phyloP scores from a whole-genome alignment of 345 rosid genomes.

The Dimocarpus longan region DNA sequence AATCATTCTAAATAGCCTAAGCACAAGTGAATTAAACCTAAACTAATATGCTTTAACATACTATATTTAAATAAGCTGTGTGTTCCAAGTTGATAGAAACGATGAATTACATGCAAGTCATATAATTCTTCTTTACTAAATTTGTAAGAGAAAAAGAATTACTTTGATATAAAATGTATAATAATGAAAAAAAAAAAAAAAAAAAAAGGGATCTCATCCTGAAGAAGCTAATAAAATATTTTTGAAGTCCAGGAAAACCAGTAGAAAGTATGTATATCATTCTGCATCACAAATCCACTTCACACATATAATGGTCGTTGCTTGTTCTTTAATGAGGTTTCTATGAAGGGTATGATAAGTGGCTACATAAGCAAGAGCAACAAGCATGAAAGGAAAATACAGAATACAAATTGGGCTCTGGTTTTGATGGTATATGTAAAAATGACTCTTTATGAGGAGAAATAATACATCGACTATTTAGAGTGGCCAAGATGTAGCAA shows the following conservation, averaged over 20 bases:
- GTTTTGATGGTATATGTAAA: background rate
- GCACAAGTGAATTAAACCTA: background rate
- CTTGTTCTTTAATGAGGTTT: background rate
- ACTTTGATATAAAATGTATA: background rate
- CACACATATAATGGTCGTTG: background rate
- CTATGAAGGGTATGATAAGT: background rate
- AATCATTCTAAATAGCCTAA: background rate
- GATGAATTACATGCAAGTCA: background rate
- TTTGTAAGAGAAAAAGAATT: background rate
- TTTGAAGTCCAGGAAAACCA: background rate
- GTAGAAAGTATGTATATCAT: background rate
- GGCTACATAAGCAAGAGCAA: background rate
- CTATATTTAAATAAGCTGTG: background rate
- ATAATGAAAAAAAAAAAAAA: background rate
- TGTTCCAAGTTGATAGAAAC: background rate
- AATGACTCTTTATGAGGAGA: background rate
- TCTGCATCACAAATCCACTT: background rate
- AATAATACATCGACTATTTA: background rate
- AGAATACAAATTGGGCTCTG: background rate
- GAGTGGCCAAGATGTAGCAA: background rate
- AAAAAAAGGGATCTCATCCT: conserved; percentile 1
- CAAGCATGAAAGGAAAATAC: background rate
- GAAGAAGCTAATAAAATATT: background rate
- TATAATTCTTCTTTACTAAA: background rate
- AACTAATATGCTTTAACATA: background rate